These are phyloP conservation scores for Chalaropsis ovoidea DNA, from an alignment of 2,329 filamentous ascomycete species.

Conservation along the genomic window DNA sequence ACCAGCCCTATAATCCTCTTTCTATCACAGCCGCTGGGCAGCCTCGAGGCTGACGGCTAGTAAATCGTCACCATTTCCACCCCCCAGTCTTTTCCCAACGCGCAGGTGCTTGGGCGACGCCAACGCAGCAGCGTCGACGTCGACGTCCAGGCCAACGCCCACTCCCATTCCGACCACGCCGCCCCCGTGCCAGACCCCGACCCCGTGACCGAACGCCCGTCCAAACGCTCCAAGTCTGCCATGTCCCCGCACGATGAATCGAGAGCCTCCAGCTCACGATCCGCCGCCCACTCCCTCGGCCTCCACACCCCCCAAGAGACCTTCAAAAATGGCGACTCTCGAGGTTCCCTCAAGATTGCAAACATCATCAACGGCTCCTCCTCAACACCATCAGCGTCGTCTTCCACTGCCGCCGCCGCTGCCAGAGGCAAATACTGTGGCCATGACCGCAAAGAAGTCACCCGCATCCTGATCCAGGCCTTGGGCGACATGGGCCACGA, in stretches of 20 bases:
- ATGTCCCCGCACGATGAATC: slow-evolving; percentile 11
- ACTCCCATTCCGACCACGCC: slow-evolving; percentile 10
- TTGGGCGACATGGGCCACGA: slow-evolving; percentile 81
- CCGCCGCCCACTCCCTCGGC: neutral
- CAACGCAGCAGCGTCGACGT: slow-evolving; percentile 18
- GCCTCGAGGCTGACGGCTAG: slow-evolving; percentile 18
- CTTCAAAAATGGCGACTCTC: slow-evolving; percentile 1
- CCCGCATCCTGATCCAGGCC: slow-evolving; percentile 82
- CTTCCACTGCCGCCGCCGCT: neutral
- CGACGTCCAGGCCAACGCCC: slow-evolving; percentile 13
- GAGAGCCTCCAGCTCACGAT: slow-evolving; percentile 4
- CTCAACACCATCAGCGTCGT: neutral
- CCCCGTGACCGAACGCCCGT: slow-evolving; percentile 13
- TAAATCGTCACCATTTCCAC: slow-evolving; percentile 20
- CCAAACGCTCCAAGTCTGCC: slow-evolving; percentile 14
- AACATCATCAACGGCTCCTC: slow-evolving; percentile 22
- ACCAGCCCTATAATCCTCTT: neutral
- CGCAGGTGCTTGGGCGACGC: slow-evolving; percentile 23
- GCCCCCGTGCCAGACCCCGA: neutral
- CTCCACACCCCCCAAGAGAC: neutral
- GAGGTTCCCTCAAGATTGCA: slow-evolving; percentile 19
- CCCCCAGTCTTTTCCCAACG: slow-evolving; percentile 1
- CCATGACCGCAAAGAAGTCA: slow-evolving; percentile 86
- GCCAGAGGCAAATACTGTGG: slow-evolving; percentile 52
- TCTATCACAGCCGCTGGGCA: slow-evolving; percentile 18